These are phyloP conservation scores for Stropharia rugosoannulata DNA, from an alignment of 768 basidiomycete genomes.

Conservation along the genomic window DNA sequence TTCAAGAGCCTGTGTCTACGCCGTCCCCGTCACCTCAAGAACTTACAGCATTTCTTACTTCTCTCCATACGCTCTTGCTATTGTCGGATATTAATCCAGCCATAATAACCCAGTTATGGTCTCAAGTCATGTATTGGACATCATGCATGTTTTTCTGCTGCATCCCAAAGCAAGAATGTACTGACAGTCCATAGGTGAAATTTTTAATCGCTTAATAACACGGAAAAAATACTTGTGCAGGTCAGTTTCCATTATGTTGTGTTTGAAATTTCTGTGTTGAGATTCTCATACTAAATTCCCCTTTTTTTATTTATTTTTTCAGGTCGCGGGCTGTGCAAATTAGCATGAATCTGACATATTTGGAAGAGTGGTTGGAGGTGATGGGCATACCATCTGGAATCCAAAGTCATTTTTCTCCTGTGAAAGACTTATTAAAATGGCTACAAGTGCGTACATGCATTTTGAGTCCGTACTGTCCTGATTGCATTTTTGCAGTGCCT, in stretches of 20 bases:
- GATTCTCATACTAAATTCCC: too few species aligned
- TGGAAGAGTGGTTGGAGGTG: slow-evolving; percentile 91
- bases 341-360: slow-evolving; percentile 74
- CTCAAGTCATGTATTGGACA: slow-evolving; percentile 98
- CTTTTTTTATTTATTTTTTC: not conserved
- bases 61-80: slow-evolving; percentile 79
- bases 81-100: slow-evolving; percentile 90
- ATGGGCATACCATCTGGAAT: slow-evolving; percentile 81
- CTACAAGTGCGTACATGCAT: slow-evolving; percentile 56
- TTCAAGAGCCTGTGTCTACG: slow-evolving; percentile 37
- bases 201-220: slow-evolving; percentile 83
- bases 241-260: slow-evolving; percentile 30
- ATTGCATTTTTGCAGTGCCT: slow-evolving; percentile 51
- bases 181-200: slow-evolving; percentile 53
- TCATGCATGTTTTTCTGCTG: slow-evolving; percentile 58
- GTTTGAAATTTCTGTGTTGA: too few species aligned
- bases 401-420: slow-evolving; percentile 77
- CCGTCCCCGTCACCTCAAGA: slow-evolving; percentile 46
- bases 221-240: slow-evolving; percentile 95
- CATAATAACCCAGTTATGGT: slow-evolving; percentile 88
- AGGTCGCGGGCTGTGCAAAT: slow-evolving; percentile 90
- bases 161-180: not conserved
- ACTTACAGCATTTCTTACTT: slow-evolving; percentile 79
- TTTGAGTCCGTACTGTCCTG: not conserved
- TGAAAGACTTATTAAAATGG: slow-evolving; percentile 84